These are phyloP conservation scores for Leccinum solheimii DNA, from an alignment of 1,284 basidiomycete genomes.

Conservation along the genomic window DNA sequence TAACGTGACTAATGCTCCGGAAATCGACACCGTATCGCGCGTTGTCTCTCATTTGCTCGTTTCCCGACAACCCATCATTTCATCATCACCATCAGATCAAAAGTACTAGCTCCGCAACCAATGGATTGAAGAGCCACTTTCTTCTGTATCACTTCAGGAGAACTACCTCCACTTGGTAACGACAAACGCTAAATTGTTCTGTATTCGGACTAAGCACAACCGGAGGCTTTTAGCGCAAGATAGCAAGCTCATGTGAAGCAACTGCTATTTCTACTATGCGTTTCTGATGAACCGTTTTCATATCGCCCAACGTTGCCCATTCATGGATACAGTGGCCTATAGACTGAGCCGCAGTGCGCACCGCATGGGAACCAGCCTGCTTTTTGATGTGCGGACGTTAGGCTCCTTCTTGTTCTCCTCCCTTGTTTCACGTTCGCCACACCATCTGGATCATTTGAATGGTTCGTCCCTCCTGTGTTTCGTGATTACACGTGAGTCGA, in stretches of 20 bases:
- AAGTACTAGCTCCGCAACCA: constrained; percentile 11
- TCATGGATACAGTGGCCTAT: constrained; percentile 16
- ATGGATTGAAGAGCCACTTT: background rate
- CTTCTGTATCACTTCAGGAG: constrained; percentile 12
- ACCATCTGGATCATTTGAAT: background rate
- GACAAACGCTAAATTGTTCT: constrained; percentile 13
- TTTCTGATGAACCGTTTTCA: constrained; percentile 25
- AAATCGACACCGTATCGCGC: constrained; percentile 28
- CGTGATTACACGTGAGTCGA: constrained; percentile 6
- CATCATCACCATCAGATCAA: constrained; percentile 9
- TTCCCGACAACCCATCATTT: background rate
- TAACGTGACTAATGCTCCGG: constrained; percentile 19
- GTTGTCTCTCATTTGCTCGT: constrained; percentile 5
- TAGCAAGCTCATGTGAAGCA: constrained; percentile 27
- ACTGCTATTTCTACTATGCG: constrained; percentile 18
- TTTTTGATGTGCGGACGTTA: constrained; percentile 14
- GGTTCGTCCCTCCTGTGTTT: background rate
- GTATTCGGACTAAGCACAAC: constrained; percentile 13
- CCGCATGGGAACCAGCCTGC: constrained; percentile 22
- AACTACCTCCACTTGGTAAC: constrained; percentile 24
- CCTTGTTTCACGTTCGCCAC: constrained; percentile 6
- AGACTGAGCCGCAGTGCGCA: constrained; percentile 2
- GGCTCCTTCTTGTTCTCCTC: constrained; percentile 3
- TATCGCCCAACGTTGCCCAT: constrained; percentile 27
- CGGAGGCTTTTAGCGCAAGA: constrained; percentile 25